Evolutionary conservation across 768 basidiomycete genomes (phyloP).

Genomic region (Hericium rajendrae): DNA sequence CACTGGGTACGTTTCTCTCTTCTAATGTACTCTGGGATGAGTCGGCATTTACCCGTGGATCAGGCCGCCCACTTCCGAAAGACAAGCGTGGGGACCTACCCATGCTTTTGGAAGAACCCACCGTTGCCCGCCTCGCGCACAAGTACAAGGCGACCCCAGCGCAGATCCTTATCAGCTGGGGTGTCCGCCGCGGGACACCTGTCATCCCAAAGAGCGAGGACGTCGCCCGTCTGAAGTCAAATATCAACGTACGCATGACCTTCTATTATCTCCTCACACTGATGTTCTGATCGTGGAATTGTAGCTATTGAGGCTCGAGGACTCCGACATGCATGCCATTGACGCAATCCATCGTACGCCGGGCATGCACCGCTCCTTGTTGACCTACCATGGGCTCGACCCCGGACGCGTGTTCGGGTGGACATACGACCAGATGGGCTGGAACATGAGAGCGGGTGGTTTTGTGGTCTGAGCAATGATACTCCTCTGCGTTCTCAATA

Average conservation of each 20-base stretch:
- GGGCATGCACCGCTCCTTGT: slow-evolving; percentile 30
- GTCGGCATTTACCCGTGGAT: too few relatives aligned
- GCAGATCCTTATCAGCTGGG: slow-evolving; percentile 50
- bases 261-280: slow-evolving; percentile 1
- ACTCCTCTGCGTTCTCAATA: neutral
- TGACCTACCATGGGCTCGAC: slow-evolving; percentile 13
- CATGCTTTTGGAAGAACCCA: neutral
- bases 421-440: slow-evolving; percentile 35
- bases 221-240: slow-evolving; percentile 38
- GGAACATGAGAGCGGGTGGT: slow-evolving; percentile 29
- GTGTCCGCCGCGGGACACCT: slow-evolving; percentile 39
- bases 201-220: slow-evolving; percentile 47
- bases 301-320: slow-evolving; percentile 27
- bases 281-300: slow-evolving; percentile 3
- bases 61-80: neutral
- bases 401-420: slow-evolving; percentile 32
- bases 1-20: slow-evolving; percentile 23
- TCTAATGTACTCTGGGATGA: neutral
- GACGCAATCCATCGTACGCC: slow-evolving; percentile 31
- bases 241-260: slow-evolving; percentile 29
- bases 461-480: slow-evolving; percentile 10
- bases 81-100: neutral
- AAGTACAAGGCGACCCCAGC: slow-evolving; percentile 37
- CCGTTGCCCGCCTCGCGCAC: slow-evolving; percentile 24
- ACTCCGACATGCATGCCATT: slow-evolving; percentile 31